Evolutionary conservation across 2,329 filamentous ascomycete species (phyloP), one percentile per base, ranked within the genome.

Genomic region (Curvularia spicifera): DNA sequence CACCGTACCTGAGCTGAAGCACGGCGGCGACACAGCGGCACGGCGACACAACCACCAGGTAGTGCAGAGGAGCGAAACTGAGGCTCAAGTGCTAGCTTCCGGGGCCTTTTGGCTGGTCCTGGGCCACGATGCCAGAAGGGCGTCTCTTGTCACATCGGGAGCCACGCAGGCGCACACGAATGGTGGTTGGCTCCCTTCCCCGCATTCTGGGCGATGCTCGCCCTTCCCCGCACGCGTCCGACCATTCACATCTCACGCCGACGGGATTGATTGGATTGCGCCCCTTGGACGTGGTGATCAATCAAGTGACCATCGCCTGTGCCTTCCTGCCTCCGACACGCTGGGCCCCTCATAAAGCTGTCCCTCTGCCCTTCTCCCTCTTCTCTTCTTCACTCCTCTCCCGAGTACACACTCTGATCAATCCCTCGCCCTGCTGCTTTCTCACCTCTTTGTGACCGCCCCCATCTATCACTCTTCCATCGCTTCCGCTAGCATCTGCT

Each of bases 291-390:
- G 57, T 73, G 71, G 70, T 73, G 70, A 65, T 65, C 64, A 71
- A 75, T 73, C 73, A 76, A 71, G 70, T 76, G 73, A 75, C 70
- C 55, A 49, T 56, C 60, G 60, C 54, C 53, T 59, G 52, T 56
- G 56, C 61, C 67, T 72, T 40, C 60, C 66, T 71, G 67, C 66
- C 65, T 59, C 47, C 55, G 52, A 56, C 59, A 57, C 60, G 51
- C 43, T 64, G 52, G 60, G 69, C 71, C 73, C 73, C 73, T 76
- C 73, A 69, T 74, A 69, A 72, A 72, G 64, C 64, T 59, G 66
- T 64, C 58, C 57, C 62, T 62, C 62, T 62, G 66, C 59, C 50
- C 67, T 69, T 63, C 63, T 39, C 61, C 59, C 63, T 62, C 62
- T 63, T 66, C 51, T 43, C 62, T 66, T 70, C 67, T 63, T 64